Conservation (phyloP, 2,329 filamentous ascomycete species). For the Stenocarpella maydis region DNA sequence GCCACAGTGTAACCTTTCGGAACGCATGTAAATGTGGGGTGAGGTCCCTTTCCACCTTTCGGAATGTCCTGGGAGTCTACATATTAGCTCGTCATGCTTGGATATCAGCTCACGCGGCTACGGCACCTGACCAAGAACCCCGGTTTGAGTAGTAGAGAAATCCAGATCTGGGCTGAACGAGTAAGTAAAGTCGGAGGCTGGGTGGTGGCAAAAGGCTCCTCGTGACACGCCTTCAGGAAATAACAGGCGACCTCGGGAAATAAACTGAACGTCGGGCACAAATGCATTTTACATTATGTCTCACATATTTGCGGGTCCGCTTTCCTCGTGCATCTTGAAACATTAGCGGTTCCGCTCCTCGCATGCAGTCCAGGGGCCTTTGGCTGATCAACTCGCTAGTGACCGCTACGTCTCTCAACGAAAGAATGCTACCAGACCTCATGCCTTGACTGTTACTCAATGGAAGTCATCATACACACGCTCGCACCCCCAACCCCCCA, state of each 20-base stretch:
- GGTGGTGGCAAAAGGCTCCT: not conserved
- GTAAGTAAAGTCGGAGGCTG: too few species aligned
- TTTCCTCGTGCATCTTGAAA: not conserved
- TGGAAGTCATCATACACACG: too few species aligned
- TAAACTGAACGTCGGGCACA: not conserved
- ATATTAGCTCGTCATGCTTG: not conserved
- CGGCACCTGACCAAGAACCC: too few species aligned
- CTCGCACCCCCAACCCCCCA: too few species aligned
- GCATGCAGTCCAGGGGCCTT: not conserved
- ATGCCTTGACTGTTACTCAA: not conserved
- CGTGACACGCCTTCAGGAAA: not conserved
- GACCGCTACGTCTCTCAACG: not conserved
- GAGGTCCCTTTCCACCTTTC: not conserved
- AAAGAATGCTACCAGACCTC: too few species aligned
- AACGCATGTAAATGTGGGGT: not conserved
- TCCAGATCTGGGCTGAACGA: too few species aligned
- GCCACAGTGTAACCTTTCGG: slow-evolving; percentile 9
- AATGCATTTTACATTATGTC: not conserved
- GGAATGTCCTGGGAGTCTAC: not conserved
- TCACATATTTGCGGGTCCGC: not conserved
- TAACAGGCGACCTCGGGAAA: not conserved
- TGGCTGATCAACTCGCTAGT: not conserved
- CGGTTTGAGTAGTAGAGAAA: too few species aligned
- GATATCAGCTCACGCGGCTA: too few species aligned
- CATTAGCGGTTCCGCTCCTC: not conserved